Percentiles rank a stretch among this genome's conserved stretches.
These are phyloP conservation scores for Sporothrix protearum DNA, from an alignment of 2,329 filamentous ascomycete genomes.

Conservation along the genomic window DNA sequence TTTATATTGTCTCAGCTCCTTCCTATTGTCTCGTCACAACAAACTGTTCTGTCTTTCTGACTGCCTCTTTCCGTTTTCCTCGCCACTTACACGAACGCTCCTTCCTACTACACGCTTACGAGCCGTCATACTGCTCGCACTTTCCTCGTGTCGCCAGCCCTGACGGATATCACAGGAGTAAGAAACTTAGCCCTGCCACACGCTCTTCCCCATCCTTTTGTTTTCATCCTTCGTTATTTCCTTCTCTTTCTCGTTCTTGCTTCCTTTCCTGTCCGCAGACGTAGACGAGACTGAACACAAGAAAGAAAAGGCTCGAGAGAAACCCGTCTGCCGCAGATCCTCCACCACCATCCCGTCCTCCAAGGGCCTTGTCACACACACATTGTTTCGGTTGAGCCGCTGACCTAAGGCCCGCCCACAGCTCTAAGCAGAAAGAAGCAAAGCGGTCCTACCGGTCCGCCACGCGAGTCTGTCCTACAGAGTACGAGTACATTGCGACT, in stretches of 20 bases:
- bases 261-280: background rate
- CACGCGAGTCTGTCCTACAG: constrained; percentile 13
- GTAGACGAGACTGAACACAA: background rate
- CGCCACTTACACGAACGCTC: constrained; percentile 11
- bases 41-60: background rate
- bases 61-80: background rate
- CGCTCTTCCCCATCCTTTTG: background rate
- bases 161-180: background rate
- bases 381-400: constrained; percentile 31
- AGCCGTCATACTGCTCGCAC: background rate
- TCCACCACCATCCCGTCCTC: constrained; percentile 22
- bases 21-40: background rate
- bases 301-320: background rate
- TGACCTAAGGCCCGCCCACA: constrained; percentile 24
- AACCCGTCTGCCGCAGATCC: constrained; percentile 22
- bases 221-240: background rate
- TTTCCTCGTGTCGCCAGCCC: background rate
- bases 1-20: background rate
- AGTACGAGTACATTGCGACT: background rate
- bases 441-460: constrained; percentile 18
- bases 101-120: background rate
- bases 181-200: background rate
- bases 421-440: constrained; percentile 14
- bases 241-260: background rate
- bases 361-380: constrained; percentile 26